Evolutionary conservation across 257 asterid genomes (phyloP).

Genomic region (Mitragyna speciosa): DNA sequence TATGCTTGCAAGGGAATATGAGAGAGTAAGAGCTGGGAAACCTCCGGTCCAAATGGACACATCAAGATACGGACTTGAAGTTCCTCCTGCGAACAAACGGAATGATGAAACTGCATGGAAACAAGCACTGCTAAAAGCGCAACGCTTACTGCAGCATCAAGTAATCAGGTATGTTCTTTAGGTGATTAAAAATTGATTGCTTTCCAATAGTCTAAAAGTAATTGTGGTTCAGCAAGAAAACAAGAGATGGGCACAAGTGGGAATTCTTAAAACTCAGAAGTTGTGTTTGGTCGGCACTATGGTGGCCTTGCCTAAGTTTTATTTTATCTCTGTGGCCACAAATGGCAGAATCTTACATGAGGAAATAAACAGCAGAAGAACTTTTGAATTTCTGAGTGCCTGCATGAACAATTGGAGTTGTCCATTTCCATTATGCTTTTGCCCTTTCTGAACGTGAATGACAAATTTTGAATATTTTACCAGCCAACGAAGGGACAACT

Average conservation of each 20-base stretch:
- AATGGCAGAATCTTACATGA: neutral
- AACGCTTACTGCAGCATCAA: conserved; percentile 92
- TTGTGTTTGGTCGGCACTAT: neutral
- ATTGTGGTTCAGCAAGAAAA: neutral
- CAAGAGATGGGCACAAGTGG: neutral
- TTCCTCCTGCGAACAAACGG: conserved; percentile 70
- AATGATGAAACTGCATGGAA: conserved; percentile 95
- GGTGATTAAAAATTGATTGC: neutral
- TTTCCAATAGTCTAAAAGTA: neutral
- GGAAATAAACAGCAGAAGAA: neutral
- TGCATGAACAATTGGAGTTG: neutral
- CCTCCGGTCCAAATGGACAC: conserved; percentile 87
- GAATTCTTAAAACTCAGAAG: neutral
- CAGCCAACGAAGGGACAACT: neutral
- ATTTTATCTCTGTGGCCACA: neutral
- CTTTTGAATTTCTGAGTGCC: neutral
- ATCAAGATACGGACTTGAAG: conserved; percentile 85
- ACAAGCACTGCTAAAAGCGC: conserved; percentile 81
- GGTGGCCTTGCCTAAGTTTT: neutral
- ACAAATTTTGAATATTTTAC: neutral
- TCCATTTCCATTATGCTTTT: neutral
- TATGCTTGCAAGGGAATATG: conserved; percentile 93
- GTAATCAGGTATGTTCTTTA: conserved; percentile 64
- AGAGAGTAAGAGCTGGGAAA: conserved; percentile 92
- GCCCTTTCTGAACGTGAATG: neutral